These are phyloP conservation scores for Penicillium subrubescens DNA, from an alignment of 495 filamentous ascomycete genomes.

Conservation along the genomic window DNA sequence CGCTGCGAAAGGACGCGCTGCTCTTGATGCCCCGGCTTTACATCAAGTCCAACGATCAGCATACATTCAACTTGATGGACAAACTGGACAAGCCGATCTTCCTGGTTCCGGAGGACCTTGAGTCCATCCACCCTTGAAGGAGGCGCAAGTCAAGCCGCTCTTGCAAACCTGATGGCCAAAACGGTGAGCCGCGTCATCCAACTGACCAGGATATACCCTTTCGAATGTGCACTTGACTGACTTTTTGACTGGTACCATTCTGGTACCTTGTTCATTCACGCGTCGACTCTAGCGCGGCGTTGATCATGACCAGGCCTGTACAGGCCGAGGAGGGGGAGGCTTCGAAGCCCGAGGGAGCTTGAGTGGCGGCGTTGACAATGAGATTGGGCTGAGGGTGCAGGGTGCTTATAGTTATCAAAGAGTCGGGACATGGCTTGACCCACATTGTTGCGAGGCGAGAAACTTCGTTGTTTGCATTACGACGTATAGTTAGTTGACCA, in stretches of 20 bases:
- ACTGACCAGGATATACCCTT: not conserved
- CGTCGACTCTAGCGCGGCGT: not conserved
- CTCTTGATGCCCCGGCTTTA: no score
- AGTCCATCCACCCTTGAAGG: not conserved
- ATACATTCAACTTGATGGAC: not conserved
- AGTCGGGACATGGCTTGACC: not conserved
- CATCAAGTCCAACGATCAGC: no score
- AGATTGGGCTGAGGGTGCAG: no score
- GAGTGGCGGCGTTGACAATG: not conserved
- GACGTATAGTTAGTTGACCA: no score
- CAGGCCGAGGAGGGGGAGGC: not conserved
- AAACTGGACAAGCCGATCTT: not conserved
- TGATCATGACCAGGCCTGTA: not conserved
- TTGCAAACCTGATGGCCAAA: not conserved
- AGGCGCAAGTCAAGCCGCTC: not conserved
- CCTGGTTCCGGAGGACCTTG: not conserved
- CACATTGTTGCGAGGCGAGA: not conserved
- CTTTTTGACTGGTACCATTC: not conserved
- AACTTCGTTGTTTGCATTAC: not conserved
- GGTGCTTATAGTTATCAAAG: not conserved
- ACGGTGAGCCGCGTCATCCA: not conserved
- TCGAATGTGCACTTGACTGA: not conserved
- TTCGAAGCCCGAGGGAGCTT: not conserved
- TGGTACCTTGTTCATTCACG: not conserved
- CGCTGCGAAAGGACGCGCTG: no score